phyloP scores from a whole-genome alignment of 805 yeast species.

The Wickerhamomyces rabaulensis region DNA sequence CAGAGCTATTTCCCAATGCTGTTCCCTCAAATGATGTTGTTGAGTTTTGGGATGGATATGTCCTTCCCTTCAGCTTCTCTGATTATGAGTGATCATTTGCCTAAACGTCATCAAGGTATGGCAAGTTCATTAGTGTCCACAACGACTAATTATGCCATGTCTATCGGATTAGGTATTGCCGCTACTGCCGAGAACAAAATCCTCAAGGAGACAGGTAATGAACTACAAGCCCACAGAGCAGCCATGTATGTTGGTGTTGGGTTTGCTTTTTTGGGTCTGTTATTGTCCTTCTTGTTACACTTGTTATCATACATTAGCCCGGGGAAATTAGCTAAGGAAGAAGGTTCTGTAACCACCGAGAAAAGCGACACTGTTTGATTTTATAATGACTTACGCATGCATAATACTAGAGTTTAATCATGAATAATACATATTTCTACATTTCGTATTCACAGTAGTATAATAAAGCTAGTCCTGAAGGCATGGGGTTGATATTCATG shows the following conservation, averaged over 20 bases:
- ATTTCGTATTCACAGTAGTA: too few species aligned
- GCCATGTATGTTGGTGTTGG: conserved; percentile 62
- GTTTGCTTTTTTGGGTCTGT: conserved; percentile 44
- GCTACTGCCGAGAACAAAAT: conserved; percentile 55
- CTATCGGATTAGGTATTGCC: conserved; percentile 66
- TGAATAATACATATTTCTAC: not conserved
- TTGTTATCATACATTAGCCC: not conserved
- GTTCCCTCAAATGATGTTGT: conserved; percentile 49
- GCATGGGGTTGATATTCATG: too few species aligned
- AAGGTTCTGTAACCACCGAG: not conserved
- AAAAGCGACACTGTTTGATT: not conserved
- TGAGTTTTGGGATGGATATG: conserved; percentile 73
- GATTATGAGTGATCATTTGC: conserved; percentile 53
- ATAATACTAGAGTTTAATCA: too few species aligned
- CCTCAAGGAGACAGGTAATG: conserved; percentile 19
- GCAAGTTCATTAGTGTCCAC: conserved; percentile 73
- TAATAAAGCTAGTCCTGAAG: too few species aligned
- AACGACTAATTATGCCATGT: conserved; percentile 65
- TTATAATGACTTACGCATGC: not conserved
- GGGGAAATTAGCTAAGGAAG: not conserved
- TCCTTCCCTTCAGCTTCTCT: conserved; percentile 73
- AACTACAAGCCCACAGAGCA: conserved; percentile 44
- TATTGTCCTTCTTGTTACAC: conserved; percentile 7
- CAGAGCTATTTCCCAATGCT: conserved; percentile 57
- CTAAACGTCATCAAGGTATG: conserved; percentile 65